Base-by-base conservation (phyloP, 2,329 filamentous ascomycete genomes). In the Paracamarosporium sp. region DNA sequence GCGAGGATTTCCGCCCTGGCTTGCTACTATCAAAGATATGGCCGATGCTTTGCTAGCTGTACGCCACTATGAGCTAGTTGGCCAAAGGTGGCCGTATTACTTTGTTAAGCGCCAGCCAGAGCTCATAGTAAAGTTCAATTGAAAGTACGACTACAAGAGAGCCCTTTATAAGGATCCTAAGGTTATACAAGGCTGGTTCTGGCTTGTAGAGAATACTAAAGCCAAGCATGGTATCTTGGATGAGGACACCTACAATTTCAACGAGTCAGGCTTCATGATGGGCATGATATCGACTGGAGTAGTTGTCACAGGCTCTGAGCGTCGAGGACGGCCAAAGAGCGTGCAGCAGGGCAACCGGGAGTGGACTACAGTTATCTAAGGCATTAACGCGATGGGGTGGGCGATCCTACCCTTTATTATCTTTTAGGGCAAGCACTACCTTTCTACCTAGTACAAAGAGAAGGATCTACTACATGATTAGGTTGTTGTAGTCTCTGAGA, bases 111-210 rank as follows among this genome's bases (percentile, higher is more conserved):
- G 51, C 48, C 46, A 33, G 27, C 36, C 47, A 43, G 9, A 63
- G 58, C 55, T 66, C 43, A 53, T 54, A 47, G 52, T 61, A 7
- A 58, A 62, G 28, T 59, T 63, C 50, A 61, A 53, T 58, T 45
- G 31, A 13, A 47, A n/a, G n/a, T n/a, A n/a, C n/a, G n/a, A n/a
- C n/a, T n/a, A n/a, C n/a, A n/a, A n/a, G n/a, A n/a, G n/a, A n/a
- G n/a, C n/a, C n/a, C n/a, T n/a, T n/a, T 58, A 45, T 27, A 30
- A 57, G 28, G 25, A 60, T 52, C 15, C 41, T 54, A 53, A 48
- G 41, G 20, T 54, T 46, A 46, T 54, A 4, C n/a, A 47, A 27
- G 41, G 31, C 41, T 54, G n/a, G 28, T 54, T 54, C 30, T 35
- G 12, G 15, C 31, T 54, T 11, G 24, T 54, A 25, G 31, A 35